Evolutionary conservation across 1,284 basidiomycete species (phyloP), one percentile per base, ranked within the genome.

Genomic region (Ceratobasidium papillatum): DNA sequence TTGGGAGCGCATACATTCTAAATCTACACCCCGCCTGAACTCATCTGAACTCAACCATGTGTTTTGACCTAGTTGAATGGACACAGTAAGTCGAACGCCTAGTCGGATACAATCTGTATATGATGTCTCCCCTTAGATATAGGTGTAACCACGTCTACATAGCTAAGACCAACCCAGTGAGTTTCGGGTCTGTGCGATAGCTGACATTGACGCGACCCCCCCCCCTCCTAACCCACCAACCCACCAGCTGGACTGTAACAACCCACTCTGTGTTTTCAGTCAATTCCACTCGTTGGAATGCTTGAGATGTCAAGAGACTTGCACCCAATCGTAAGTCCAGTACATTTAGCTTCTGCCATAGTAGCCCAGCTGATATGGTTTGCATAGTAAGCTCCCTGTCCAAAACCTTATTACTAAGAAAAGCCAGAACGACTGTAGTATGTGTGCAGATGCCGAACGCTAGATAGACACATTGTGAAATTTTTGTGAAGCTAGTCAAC

Each of bases 41-140:
- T 41, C 41, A 32, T 11, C 25, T 41, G 7, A 47, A 27, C 11
- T 1, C 25, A n/a, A 14, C 14, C 19, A 63, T 63, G 61, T 63
- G 61, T 36, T 63, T 45, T 36, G 61, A 63, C 41, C 61, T 63
- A 45, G 41, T 63, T 27, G 61, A 45, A 47, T 63, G 41, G 36
- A 27, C 27, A 9, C 32, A 45, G 61, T 63, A 25, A 63, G 61
- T 45, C 12, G 3, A 11, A 30, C 22, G 27, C 9, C 7, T 5
- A 4, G 27, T 8, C 17, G 3, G 5, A 8, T 22, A 17, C 19
- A 4, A 56, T 8, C 11, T 56, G 27, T 7, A 5, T 27, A 12
- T 56, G 7, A 14, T 11, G 9, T 11, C 22, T 63, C 17, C 14
- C 7, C 27, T 7, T 8, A 43, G 61, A 25, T 63, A 63, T 30